Percentiles rank a stretch among this genome's conserved stretches.
Evolutionary conservation across 352 stramenopile genomes (phyloP).

Genomic region (Phytophthora ramorum): DNA sequence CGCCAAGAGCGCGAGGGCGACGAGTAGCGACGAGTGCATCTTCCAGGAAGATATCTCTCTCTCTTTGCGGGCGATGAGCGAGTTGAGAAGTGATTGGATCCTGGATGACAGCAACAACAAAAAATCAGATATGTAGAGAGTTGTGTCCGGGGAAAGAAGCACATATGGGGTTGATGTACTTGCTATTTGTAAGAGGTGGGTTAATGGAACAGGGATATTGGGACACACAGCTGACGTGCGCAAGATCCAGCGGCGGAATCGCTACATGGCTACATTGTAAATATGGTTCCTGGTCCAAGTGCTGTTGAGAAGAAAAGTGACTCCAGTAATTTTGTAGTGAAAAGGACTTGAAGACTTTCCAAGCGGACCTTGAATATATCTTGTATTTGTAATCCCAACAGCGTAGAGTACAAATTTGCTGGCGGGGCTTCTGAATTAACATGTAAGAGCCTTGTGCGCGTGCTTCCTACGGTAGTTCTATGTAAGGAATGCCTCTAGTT

Average conservation of each 20-base stretch:
- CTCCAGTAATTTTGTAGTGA: too few relatives aligned
- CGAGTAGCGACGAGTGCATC: constrained; percentile 34
- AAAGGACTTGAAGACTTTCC: too few relatives aligned
- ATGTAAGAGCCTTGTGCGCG: too few relatives aligned
- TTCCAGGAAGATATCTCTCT: background rate
- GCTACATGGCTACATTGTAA: background rate
- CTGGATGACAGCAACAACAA: background rate
- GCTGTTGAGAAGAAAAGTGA: too few relatives aligned
- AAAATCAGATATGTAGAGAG: constrained; percentile 11
- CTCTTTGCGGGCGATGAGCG: constrained; percentile 1
- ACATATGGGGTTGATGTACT: background rate
- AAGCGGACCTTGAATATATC: too few relatives aligned
- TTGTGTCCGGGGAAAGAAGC: background rate
- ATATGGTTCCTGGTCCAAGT: too few relatives aligned
- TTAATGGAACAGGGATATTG: background rate
- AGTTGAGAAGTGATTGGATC: constrained; percentile 21
- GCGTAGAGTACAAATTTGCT: too few relatives aligned
- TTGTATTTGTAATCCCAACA: too few relatives aligned
- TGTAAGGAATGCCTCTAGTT: too few relatives aligned
- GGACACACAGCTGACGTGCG: background rate
- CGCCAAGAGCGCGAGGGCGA: constrained; percentile 25
- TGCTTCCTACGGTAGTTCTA: too few relatives aligned
- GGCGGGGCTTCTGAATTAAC: too few relatives aligned
- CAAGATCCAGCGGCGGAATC: background rate
- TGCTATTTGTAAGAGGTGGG: background rate